Base-by-base conservation (phyloP, 805 yeast genomes). In the Soucietia sequanensis region DNA sequence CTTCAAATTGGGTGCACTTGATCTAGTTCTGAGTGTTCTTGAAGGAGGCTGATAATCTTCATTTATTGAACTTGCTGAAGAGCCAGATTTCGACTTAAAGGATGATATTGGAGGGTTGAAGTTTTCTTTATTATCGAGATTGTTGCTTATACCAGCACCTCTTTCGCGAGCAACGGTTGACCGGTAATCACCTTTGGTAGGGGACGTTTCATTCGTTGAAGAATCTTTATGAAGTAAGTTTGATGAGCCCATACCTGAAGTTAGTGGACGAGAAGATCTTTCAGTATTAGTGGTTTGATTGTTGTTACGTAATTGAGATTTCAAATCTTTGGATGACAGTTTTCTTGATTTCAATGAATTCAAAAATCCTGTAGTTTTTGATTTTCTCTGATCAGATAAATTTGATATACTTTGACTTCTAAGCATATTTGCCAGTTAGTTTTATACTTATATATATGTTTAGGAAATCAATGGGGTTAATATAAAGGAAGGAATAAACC, bases 391-490 rank as follows among this genome's bases (percentile, higher is more conserved):
- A n/a, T 53, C 59, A 28, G 43, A 41, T 5, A 56, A 34, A 35
- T 52, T 52, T 15, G 48, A 39, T 9, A 52, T 50, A 34, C 60
- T 54, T 23, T 52, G 59, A 31, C 60, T 55, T 32, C 60, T 47
- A 23, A 56, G 43, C 62, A 56, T 56, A n/a, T n/a, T n/a, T n/a
- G n/a, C n/a, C n/a, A n/a, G n/a, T n/a, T n/a, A n/a, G n/a, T n/a
- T n/a, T n/a, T n/a, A n/a, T n/a, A n/a, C n/a, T n/a, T n/a, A n/a
- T n/a, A n/a, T n/a, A n/a, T n/a, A n/a, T n/a, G n/a, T n/a, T n/a
- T n/a, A n/a, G n/a, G n/a, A n/a, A n/a, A n/a, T n/a, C n/a, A n/a
- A n/a, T n/a, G n/a, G n/a, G n/a, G n/a, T n/a, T n/a, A n/a, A n/a
- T n/a, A n/a, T n/a, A n/a, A n/a, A n/a, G n/a, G n/a, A n/a, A n/a